These are phyloP conservation scores for Tetrapisispora fleetii DNA, from an alignment of 805 yeast species.

Conservation along the genomic window DNA sequence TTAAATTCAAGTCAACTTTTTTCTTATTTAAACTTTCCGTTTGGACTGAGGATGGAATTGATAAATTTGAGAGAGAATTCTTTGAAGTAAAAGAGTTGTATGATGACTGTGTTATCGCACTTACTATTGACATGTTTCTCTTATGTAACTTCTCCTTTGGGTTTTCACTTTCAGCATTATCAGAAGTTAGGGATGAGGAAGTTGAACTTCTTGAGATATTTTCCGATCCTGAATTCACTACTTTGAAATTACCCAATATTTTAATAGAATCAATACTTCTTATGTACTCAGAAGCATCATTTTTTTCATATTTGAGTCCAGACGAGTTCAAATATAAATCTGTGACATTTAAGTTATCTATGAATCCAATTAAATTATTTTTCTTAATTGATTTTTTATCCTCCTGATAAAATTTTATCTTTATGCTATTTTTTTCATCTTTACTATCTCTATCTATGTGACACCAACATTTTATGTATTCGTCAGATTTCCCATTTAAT, in stretches of 20 bases:
- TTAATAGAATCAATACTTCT: slow-evolving; percentile 10
- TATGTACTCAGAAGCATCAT: neutral
- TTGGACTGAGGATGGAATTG: neutral
- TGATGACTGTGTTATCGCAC: neutral
- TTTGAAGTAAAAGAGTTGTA: neutral
- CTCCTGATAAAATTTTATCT: slow-evolving; percentile 23
- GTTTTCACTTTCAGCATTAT: neutral
- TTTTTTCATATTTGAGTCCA: neutral
- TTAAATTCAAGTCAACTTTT: neutral
- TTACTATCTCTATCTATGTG: slow-evolving; percentile 24
- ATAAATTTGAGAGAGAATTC: neutral
- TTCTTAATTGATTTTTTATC: slow-evolving; percentile 19
- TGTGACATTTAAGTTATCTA: slow-evolving; percentile 21
- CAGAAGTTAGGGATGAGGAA: neutral
- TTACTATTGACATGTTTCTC: neutral
- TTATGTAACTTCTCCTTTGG: neutral
- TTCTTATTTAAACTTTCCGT: neutral
- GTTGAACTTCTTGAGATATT: slow-evolving; percentile 1
- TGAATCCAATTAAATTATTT: slow-evolving; percentile 21
- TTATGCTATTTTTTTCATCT: slow-evolving; percentile 16
- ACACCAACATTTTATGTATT: slow-evolving; percentile 28
- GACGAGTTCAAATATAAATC: slow-evolving; percentile 17
- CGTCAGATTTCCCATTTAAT: slow-evolving; percentile 14
- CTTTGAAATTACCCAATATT: slow-evolving; percentile 17
- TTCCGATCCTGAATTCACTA: neutral